Percentiles rank a stretch among this genome's conserved stretches.
These are phyloP conservation scores for Epichloe sibirici DNA, from an alignment of 2,329 filamentous ascomycete genomes.

Conservation along the genomic window DNA sequence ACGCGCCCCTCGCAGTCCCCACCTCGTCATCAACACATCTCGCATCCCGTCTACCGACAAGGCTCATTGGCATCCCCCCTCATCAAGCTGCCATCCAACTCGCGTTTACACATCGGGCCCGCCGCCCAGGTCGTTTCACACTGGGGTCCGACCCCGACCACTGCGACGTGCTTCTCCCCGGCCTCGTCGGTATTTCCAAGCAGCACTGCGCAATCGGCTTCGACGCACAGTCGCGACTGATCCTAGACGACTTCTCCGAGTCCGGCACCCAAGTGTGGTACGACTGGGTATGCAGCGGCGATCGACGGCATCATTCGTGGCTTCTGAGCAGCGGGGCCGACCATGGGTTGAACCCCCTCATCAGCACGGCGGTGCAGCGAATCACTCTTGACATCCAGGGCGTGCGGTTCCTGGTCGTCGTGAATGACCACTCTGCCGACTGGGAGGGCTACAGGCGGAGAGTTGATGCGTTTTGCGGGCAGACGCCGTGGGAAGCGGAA, in stretches of 20 bases:
- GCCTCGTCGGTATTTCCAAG: slow-evolving; percentile 20
- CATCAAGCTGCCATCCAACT: slow-evolving; percentile 20
- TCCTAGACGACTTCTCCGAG: slow-evolving; percentile 26
- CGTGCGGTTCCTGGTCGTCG: slow-evolving; percentile 25
- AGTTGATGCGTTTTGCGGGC: slow-evolving; percentile 22
- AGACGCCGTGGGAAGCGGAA: slow-evolving; percentile 15
- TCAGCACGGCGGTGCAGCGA: slow-evolving; percentile 15
- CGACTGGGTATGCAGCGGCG: slow-evolving; percentile 27
- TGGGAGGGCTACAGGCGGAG: slow-evolving; percentile 20
- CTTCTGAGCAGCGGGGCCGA: slow-evolving; percentile 14
- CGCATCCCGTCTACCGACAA: slow-evolving; percentile 16
- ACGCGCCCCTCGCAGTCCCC: slow-evolving; percentile 15
- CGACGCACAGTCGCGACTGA: slow-evolving; percentile 24
- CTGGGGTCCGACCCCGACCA: slow-evolving; percentile 24
- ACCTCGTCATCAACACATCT: slow-evolving; percentile 15
- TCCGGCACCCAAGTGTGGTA: slow-evolving; percentile 30
- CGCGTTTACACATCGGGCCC: slow-evolving; percentile 22
- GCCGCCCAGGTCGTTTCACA: slow-evolving; percentile 24
- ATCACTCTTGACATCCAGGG: slow-evolving; percentile 28
- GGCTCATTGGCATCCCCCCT: slow-evolving; percentile 11
- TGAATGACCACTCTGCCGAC: slow-evolving; percentile 23
- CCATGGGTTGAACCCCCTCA: slow-evolving; percentile 13
- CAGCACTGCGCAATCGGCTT: slow-evolving; percentile 28
- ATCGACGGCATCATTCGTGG: slow-evolving; percentile 25
- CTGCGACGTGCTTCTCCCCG: slow-evolving; percentile 27